A percentile compares a stretch with the other conserved stretches of the same genome.
phyloP scores from a whole-genome alignment of 2,329 filamentous ascomycete genomes.

The Aspergillus versicolor region DNA sequence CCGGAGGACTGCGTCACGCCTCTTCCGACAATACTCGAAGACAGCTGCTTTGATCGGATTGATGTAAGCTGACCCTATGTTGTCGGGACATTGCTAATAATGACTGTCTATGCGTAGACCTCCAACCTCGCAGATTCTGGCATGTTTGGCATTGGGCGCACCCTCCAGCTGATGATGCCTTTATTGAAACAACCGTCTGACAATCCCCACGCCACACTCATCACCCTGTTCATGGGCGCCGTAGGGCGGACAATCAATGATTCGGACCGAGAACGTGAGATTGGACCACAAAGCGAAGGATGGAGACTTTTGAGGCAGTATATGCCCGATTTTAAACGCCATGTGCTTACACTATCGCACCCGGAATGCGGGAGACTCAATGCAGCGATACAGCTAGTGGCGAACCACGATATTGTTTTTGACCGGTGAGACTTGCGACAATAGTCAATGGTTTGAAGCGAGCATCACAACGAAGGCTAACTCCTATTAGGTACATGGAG shows the following conservation, averaged over 20 bases:
- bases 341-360: no score
- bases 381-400: no score
- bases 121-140: slow-evolving; percentile 41
- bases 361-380: no score
- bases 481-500: not conserved
- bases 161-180: slow-evolving; percentile 28
- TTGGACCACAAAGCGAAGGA: no score
- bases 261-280: no score
- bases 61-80: slow-evolving; percentile 29
- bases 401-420: slow-evolving; percentile 1
- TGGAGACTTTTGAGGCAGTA: no score
- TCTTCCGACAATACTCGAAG: slow-evolving; percentile 20
- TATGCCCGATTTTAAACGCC: no score
- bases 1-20: slow-evolving; percentile 16
- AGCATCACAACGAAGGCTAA: not conserved
- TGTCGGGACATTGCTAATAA: not conserved
- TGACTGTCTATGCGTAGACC: slow-evolving; percentile 23
- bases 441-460: not conserved
- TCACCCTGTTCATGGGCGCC: slow-evolving; percentile 46
- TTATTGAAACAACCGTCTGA: slow-evolving; percentile 31
- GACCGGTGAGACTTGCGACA: slow-evolving; percentile 3
- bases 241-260: slow-evolving; percentile 11
- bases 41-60: slow-evolving; percentile 36
- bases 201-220: slow-evolving; percentile 43
- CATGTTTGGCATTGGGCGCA: slow-evolving; percentile 31